Evolutionary conservation across 441 rosid species (phyloP), one percentile per base, ranked within the genome.

Genomic region (Syzygium syzygioides): DNA sequence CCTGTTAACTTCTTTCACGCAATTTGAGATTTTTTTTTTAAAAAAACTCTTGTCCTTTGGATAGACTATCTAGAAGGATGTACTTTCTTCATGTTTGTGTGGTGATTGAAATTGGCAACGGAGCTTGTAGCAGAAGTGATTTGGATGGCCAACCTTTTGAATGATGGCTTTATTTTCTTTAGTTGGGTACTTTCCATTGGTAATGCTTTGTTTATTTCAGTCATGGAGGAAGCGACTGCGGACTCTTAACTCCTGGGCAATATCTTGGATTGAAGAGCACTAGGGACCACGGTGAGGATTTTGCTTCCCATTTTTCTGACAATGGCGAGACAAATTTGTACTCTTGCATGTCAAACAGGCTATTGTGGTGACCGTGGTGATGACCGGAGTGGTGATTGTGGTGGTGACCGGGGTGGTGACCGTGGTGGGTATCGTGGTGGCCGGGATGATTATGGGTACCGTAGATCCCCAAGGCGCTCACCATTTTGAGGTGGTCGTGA

Each of bases 161-260:
- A 23, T 41, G 83, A 76, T 76, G 83, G 52, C 9, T 76, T 76
- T 25, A 76, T 25, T 41, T 23, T 76, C 52, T 76, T 76, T 41
- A 23, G 45, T 85, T 85, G 87, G 48, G 28, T 34, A 34, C 87
- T 85, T 56, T 55, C 53, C 83, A 13, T 41, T 13, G 86, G 68
- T 91, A 90, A 90, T 92, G 84, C 88, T 11, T 93, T 85, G 90
- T 59, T 89, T 60, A 88, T 94, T 93, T 92, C 98, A 98, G 99
- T 98, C 99, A 55, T 93, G 99, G 86, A 96, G 99, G 94, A 98
- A 94, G 90, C 95, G 99, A 30, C 93, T 98, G 20, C 95, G 99
- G 92, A 97, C 99, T 87, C 99, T 99, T 99, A 71, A 98, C 99
- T 25, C 98, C 99, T 11, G 99, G 99, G 83, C 99, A 98, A 92